Evolutionary conservation across 441 rosid species (phyloP), one percentile per base, ranked within the genome.

Genomic region (Pelargonium fulgidum): DNA sequence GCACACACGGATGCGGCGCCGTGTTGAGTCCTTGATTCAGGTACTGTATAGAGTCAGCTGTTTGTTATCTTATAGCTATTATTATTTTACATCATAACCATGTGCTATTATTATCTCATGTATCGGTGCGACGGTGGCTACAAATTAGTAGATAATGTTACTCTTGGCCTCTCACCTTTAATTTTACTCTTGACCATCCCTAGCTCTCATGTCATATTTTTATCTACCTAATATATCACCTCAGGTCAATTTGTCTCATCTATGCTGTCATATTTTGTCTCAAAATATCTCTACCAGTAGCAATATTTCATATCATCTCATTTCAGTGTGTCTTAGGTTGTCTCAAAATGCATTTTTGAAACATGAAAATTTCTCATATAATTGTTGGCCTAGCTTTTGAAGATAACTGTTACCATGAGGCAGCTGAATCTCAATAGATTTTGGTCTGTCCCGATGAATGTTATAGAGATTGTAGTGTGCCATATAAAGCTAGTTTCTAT

Each of bases 1-100:
- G 97, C 99, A 92, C 70, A 92, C 94, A 8, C 82, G 98, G 64
- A 92, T 94, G 97, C 86, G 94, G 68, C 85, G 94, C 12, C 97
- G 91, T 12, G 98, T 92, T 50, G 97, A 94, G 76, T 85, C 98
- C 58, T 73, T 94, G 73, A 90, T 94, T 78, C 86, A 90, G 94
- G 99, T 94, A 77, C 24, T 14, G n/a, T 72, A 17, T 45, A 36
- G 14, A 41, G 29, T 62, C 14, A 20, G 2, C 17, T 13, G 56
- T 13, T 12, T 48, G 4, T 63, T 48, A 41, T 20, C 45, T 26
- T 26, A 26, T 26, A 26, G 36, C 29, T 2, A 48, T 39, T 17
- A 50, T 59, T 72, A 33, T 54, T 4, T 54, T 56, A 41, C 42
- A 61, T 26, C 0, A 20, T 65, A 19, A 20, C 10, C 26, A 70